A percentile compares a stretch with the other conserved stretches of the same genome.
Conservation (phyloP, 169 alveolate genomes). For the Plasmodium inui region DNA sequence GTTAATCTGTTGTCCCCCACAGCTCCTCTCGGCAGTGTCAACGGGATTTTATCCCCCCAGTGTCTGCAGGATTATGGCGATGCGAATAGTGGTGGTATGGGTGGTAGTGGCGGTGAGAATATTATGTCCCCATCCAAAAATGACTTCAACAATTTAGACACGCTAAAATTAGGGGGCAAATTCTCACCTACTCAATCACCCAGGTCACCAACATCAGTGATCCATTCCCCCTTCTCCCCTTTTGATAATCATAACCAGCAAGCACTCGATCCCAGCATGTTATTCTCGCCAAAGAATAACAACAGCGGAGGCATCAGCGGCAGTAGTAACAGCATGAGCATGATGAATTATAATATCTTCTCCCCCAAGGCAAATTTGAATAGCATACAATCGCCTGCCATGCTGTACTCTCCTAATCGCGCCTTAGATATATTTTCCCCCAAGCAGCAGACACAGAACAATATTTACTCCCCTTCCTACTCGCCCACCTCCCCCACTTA, state of each 20-base stretch:
- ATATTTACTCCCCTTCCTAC: slow-evolving; percentile 81
- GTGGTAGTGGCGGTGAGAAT: background rate
- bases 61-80: slow-evolving; percentile 43
- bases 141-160: slow-evolving; percentile 78
- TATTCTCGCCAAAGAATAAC: slow-evolving; percentile 34
- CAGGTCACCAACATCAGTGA: slow-evolving; percentile 85
- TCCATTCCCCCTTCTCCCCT: slow-evolving; percentile 78
- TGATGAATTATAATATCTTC: slow-evolving; percentile 75
- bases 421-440: slow-evolving; percentile 74
- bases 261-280: slow-evolving; percentile 9
- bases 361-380: slow-evolving; percentile 81
- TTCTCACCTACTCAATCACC: slow-evolving; percentile 93
- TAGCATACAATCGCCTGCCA: slow-evolving; percentile 82
- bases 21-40: slow-evolving; percentile 77
- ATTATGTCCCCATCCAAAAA: slow-evolving; percentile 71
- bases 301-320: too few relatives aligned
- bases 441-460: slow-evolving; percentile 64
- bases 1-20: slow-evolving; percentile 82
- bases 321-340: background rate
- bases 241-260: slow-evolving; percentile 36
- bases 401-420: slow-evolving; percentile 80
- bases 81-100: background rate
- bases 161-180: slow-evolving; percentile 90
- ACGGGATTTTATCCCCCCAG: slow-evolving; percentile 76
- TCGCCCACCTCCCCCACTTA: slow-evolving; percentile 88